Evolutionary conservation across 805 yeast genomes (phyloP).

Genomic region (Zygoascus tannicola): DNA sequence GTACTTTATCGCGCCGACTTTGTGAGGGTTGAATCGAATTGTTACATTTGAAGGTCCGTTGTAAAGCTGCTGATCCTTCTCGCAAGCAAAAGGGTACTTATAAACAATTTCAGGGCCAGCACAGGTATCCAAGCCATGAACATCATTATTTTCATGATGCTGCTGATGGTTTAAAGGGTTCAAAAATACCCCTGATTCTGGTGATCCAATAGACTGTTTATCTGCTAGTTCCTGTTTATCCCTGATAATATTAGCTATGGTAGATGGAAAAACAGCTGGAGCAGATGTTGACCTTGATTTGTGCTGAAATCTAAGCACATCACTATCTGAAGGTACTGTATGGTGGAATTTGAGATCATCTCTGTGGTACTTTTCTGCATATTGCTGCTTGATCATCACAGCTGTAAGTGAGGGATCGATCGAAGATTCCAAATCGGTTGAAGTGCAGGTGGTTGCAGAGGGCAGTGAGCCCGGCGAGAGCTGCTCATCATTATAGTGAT

Average conservation of each 20-base stretch:
- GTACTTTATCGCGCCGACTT: background rate
- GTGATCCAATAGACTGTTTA: too few relatives aligned
- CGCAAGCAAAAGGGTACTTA: background rate
- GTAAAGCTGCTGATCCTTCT: background rate
- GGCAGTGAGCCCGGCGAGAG: background rate
- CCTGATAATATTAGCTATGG: background rate
- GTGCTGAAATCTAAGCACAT: background rate
- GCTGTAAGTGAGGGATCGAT: background rate
- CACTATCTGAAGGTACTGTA: background rate
- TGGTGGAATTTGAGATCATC: background rate
- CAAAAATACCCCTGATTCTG: too few relatives aligned
- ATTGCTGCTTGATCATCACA: background rate
- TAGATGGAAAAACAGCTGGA: background rate
- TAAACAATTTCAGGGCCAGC: too few relatives aligned
- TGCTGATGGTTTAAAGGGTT: too few relatives aligned
- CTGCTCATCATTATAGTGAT: background rate
- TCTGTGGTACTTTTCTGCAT: too few relatives aligned
- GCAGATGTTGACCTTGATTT: background rate
- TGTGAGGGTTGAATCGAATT: background rate
- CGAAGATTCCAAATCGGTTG: background rate
- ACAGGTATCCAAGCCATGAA: too few relatives aligned
- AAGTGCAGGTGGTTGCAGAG: background rate
- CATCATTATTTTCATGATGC: too few relatives aligned
- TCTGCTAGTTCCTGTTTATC: background rate
- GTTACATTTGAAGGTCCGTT: conserved; percentile 1